phyloP scores from a whole-genome alignment of 179 eudicot genomes.

The Pouteria campechiana region DNA sequence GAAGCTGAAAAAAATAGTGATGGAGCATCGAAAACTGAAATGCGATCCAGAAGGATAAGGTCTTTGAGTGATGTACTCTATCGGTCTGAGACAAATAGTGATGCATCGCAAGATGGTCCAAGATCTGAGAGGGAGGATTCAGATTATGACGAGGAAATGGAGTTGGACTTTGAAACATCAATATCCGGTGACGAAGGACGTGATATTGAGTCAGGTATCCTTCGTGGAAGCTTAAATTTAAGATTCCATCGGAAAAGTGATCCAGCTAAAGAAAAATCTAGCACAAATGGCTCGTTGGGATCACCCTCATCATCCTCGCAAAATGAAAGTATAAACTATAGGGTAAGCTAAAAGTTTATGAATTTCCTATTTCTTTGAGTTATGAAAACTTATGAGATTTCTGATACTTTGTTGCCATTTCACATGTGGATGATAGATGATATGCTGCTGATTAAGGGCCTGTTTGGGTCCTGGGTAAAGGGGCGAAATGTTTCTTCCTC shows the following conservation, averaged over 20 bases:
- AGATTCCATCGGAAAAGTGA: conserved; percentile 57
- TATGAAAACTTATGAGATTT: no score
- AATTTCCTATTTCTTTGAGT: no score
- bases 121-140: conserved; percentile 88
- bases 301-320: conserved; percentile 41
- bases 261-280: conserved; percentile 25
- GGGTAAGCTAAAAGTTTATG: conserved; percentile 37
- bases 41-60: conserved; percentile 43
- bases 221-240: conserved; percentile 70
- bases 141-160: conserved; percentile 82
- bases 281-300: conserved; percentile 39
- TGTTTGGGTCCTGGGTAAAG: no score
- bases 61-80: conserved; percentile 71
- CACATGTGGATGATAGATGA: no score
- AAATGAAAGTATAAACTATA: conserved; percentile 31
- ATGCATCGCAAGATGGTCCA: conserved; percentile 70
- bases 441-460: no score
- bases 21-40: conserved; percentile 38
- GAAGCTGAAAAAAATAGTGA: conserved; percentile 57
- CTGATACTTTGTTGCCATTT: no score
- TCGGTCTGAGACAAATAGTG: conserved; percentile 64
- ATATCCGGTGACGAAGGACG: conserved; percentile 70
- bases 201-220: conserved; percentile 42
- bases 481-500: no score
- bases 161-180: conserved; percentile 78